A percentile compares a stretch with the other conserved stretches of the same genome.
phyloP scores from a whole-genome alignment of 306 rosid genomes.

The Pachyrhizus erosus region DNA sequence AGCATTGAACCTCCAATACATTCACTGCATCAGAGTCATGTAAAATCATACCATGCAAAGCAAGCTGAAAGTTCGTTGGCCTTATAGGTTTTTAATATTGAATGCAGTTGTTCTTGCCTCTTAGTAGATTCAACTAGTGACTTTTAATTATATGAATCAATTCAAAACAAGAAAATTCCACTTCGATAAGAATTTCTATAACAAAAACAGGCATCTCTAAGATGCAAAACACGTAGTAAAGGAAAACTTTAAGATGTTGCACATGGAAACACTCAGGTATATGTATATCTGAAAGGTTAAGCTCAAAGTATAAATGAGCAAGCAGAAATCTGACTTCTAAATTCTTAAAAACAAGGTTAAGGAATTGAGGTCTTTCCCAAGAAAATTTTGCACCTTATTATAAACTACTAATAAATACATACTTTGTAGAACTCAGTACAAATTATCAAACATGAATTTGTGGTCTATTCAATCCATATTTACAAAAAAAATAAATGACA shows the following conservation, averaged over 20 bases:
- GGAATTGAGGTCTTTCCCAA: too few species aligned
- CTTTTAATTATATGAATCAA: neutral
- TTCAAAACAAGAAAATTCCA: conserved; percentile 13
- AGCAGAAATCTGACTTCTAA: neutral
- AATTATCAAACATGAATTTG: too few species aligned
- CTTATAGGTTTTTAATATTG: conserved; percentile 5
- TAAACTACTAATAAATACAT: too few species aligned
- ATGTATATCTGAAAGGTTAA: conserved; percentile 1
- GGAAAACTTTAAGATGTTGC: neutral
- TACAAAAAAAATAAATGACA: too few species aligned
- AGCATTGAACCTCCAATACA: neutral
- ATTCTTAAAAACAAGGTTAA: too few species aligned
- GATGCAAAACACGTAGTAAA: neutral
- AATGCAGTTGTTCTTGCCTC: conserved; percentile 13
- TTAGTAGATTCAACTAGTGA: conserved; percentile 22
- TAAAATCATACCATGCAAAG: neutral
- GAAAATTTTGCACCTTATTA: too few species aligned
- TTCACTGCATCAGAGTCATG: conserved; percentile 5
- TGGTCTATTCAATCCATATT: too few species aligned
- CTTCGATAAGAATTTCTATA: conserved; percentile 4
- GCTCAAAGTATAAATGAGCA: conserved; percentile 10
- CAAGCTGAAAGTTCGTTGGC: neutral
- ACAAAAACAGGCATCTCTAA: neutral
- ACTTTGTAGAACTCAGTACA: too few species aligned
- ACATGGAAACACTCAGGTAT: conserved; percentile 13